Percentiles rank a stretch among this genome's conserved stretches.
phyloP scores from a whole-genome alignment of 2,329 filamentous ascomycete genomes.

The Berkeleyomyces rouxiae region DNA sequence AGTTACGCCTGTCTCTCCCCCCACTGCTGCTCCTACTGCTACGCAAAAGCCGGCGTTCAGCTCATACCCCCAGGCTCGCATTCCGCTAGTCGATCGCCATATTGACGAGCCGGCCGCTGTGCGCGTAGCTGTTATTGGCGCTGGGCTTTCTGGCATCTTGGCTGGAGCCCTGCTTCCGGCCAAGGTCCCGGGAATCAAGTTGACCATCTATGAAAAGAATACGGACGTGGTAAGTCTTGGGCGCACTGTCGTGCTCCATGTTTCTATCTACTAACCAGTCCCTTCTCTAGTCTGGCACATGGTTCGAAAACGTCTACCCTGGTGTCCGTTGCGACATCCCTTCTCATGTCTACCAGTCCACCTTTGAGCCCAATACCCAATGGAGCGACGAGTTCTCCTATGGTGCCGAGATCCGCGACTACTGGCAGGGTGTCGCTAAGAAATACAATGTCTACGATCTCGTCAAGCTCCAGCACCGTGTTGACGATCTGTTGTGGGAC shows the following conservation, averaged over 20 bases:
- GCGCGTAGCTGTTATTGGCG: constrained; percentile 24
- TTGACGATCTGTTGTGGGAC: constrained; percentile 41
- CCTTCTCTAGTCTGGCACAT: constrained; percentile 25
- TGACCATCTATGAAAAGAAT: constrained; percentile 55
- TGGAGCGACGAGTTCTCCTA: constrained; percentile 55
- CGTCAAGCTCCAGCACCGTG: constrained; percentile 36
- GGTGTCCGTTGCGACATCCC: constrained; percentile 54
- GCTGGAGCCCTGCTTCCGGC: constrained; percentile 49
- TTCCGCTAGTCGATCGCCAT: constrained; percentile 20
- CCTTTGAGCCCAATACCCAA: constrained; percentile 48
- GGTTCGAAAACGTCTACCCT: constrained; percentile 42
- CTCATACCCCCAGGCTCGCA: constrained; percentile 1
- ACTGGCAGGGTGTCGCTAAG: constrained; percentile 27
- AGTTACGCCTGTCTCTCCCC: background rate
- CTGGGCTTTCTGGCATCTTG: constrained; percentile 24
- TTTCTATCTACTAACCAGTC: background rate
- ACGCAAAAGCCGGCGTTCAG: background rate
- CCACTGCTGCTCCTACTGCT: background rate
- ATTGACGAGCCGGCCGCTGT: constrained; percentile 23
- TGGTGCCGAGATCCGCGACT: constrained; percentile 48
- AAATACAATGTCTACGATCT: constrained; percentile 38
- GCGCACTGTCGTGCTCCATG: background rate
- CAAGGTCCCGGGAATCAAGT: constrained; percentile 50
- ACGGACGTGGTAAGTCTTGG: constrained; percentile 38
- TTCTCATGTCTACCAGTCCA: constrained; percentile 49